Evolutionary conservation across 2,329 filamentous ascomycete genomes (phyloP).

Genomic region (Coccinonectria pachysandricola): DNA sequence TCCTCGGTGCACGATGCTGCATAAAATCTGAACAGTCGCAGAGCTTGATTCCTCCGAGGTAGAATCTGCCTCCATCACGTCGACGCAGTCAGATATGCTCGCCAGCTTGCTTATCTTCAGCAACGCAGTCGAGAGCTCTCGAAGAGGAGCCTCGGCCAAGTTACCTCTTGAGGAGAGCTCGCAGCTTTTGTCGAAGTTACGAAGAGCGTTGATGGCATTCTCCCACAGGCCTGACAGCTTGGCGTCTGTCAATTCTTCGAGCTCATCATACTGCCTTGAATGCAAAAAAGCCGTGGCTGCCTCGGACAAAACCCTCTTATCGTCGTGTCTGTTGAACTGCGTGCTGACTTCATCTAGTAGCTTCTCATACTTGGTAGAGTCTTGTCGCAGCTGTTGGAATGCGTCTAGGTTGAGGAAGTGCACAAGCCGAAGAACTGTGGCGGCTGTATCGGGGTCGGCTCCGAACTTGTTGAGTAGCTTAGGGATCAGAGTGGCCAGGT

Average conservation of each 20-base stretch:
- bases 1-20: slow-evolving; percentile 64
- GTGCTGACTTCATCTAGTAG: slow-evolving; percentile 86
- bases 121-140: slow-evolving; percentile 62
- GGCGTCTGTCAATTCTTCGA: slow-evolving; percentile 73
- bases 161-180: slow-evolving; percentile 64
- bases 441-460: slow-evolving; percentile 75
- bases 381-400: slow-evolving; percentile 81
- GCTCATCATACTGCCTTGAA: slow-evolving; percentile 75
- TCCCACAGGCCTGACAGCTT: slow-evolving; percentile 83
- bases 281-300: slow-evolving; percentile 75
- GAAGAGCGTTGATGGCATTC: slow-evolving; percentile 63
- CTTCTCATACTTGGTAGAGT: slow-evolving; percentile 67
- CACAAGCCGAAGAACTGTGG: slow-evolving; percentile 74
- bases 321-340: slow-evolving; percentile 88
- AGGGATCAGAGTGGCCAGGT: slow-evolving; percentile 70
- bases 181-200: slow-evolving; percentile 58
- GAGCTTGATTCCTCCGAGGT: slow-evolving; percentile 36
- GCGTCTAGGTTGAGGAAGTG: slow-evolving; percentile 78
- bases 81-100: slow-evolving; percentile 66
- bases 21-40: slow-evolving; percentile 56
- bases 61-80: slow-evolving; percentile 57
- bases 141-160: slow-evolving; percentile 53
- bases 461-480: slow-evolving; percentile 87
- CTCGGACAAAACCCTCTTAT: slow-evolving; percentile 74
- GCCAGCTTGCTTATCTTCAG: slow-evolving; percentile 73